Evolutionary conservation across 2,329 filamentous ascomycete species (phyloP).

Genomic region (Nemania abortiva): DNA sequence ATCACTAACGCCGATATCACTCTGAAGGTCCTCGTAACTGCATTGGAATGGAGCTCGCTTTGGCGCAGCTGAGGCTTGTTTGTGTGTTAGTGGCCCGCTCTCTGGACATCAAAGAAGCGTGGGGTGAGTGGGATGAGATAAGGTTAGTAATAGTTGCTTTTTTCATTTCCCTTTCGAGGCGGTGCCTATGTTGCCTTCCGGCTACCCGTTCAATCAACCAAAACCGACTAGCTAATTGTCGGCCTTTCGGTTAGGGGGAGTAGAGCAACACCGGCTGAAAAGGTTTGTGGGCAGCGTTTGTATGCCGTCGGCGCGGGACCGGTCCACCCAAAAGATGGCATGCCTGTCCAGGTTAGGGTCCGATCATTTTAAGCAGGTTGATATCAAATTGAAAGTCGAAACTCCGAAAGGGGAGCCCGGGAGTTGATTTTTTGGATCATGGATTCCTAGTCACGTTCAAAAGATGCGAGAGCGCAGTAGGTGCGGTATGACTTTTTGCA

Average conservation of each 20-base stretch:
- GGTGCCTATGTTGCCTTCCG: too few relatives aligned
- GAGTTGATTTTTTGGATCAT: too few relatives aligned
- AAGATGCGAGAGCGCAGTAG: too few relatives aligned
- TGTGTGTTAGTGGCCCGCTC: neutral
- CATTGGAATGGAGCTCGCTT: neutral
- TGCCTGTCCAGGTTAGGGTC: neutral
- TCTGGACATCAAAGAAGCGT: constrained; percentile 1
- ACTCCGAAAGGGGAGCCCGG: too few relatives aligned
- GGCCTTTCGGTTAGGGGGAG: neutral
- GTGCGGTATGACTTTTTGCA: too few relatives aligned
- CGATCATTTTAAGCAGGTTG: too few relatives aligned
- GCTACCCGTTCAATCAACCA: neutral
- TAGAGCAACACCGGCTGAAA: neutral
- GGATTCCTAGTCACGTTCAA: too few relatives aligned
- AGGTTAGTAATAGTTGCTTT: neutral
- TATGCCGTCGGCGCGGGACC: neutral
- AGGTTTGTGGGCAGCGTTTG: neutral
- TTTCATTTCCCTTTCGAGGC: neutral
- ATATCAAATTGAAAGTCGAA: too few relatives aligned
- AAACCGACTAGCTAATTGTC: neutral
- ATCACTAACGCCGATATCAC: neutral
- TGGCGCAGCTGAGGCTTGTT: neutral
- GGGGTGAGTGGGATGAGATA: neutral
- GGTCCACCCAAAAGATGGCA: constrained; percentile 11
- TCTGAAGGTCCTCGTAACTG: neutral